These are phyloP conservation scores for Fusarium nurragi DNA, from an alignment of 2,329 filamentous ascomycete species.

Conservation along the genomic window DNA sequence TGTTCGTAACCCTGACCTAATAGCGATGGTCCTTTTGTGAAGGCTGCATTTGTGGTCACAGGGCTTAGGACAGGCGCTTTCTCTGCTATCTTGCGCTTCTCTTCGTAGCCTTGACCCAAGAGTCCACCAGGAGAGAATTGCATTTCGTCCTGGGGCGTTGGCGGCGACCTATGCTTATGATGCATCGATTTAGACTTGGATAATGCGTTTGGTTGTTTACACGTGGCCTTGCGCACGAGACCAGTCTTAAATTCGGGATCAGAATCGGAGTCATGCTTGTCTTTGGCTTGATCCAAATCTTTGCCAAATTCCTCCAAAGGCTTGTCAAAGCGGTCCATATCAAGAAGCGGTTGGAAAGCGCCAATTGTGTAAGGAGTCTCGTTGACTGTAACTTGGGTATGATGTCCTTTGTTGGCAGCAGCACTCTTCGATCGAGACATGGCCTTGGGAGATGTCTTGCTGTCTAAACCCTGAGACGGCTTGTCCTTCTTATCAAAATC, in stretches of 20 bases:
- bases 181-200: conserved; percentile 45
- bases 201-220: conserved; percentile 16
- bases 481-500: conserved; percentile 54
- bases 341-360: conserved; percentile 73
- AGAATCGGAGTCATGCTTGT: conserved; percentile 3
- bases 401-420: conserved; percentile 42
- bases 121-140: conserved; percentile 63
- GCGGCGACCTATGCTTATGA: conserved; percentile 22
- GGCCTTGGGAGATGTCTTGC: conserved; percentile 20
- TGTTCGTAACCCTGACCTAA: conserved; percentile 59
- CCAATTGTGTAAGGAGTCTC: conserved; percentile 71
- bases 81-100: conserved; percentile 54
- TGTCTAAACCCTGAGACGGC: conserved; percentile 5
- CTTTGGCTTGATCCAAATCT: conserved; percentile 46
- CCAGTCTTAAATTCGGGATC: conserved; percentile 26
- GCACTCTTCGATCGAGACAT: conserved; percentile 53
- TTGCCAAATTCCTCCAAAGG: conserved; percentile 61
- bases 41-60: conserved; percentile 50
- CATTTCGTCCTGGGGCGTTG: conserved; percentile 42
- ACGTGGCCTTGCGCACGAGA: conserved; percentile 27
- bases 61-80: conserved; percentile 46
- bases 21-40: conserved; percentile 66
- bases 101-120: conserved; percentile 58
- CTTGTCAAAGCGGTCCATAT: conserved; percentile 67
- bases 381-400: conserved; percentile 51